Conservation (phyloP, 2,329 filamentous ascomycete genomes). For the Metarhizium rileyi region DNA sequence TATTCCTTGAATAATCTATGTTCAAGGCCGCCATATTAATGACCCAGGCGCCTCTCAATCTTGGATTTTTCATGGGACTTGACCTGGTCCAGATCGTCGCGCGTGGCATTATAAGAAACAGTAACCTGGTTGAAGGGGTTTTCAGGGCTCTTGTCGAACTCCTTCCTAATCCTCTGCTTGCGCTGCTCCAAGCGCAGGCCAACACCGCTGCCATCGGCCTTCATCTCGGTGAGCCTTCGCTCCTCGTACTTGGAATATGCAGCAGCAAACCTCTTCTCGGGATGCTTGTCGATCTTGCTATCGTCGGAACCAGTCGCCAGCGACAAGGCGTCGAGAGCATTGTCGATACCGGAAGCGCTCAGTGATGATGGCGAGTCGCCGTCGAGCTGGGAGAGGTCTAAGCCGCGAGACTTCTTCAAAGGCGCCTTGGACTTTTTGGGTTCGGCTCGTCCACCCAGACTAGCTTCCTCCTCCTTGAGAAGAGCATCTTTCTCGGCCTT, state of each 20-base stretch:
- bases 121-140: conserved; percentile 90
- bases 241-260: conserved; percentile 79
- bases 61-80: conserved; percentile 58
- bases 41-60: conserved; percentile 60
- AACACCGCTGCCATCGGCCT: conserved; percentile 60
- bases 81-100: conserved; percentile 63
- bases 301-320: conserved; percentile 46
- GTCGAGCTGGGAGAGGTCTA: conserved; percentile 70
- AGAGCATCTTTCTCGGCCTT: conserved; percentile 87
- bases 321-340: conserved; percentile 78
- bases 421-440: conserved; percentile 62
- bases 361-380: conserved; percentile 49
- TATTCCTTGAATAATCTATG: background rate
- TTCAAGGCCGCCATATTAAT: conserved; percentile 10
- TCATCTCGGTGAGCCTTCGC: conserved; percentile 73
- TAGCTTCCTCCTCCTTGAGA: conserved; percentile 72
- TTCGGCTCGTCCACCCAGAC: conserved; percentile 42
- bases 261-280: conserved; percentile 78
- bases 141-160: conserved; percentile 89
- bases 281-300: conserved; percentile 75
- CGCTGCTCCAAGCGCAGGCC: conserved; percentile 76
- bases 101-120: conserved; percentile 65
- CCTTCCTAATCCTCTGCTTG: conserved; percentile 74
- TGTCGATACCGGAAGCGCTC: conserved; percentile 83
- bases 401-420: conserved; percentile 59